Evolutionary conservation across 2,329 filamentous ascomycete genomes (phyloP).

Genomic region (Rutstroemia sp.): DNA sequence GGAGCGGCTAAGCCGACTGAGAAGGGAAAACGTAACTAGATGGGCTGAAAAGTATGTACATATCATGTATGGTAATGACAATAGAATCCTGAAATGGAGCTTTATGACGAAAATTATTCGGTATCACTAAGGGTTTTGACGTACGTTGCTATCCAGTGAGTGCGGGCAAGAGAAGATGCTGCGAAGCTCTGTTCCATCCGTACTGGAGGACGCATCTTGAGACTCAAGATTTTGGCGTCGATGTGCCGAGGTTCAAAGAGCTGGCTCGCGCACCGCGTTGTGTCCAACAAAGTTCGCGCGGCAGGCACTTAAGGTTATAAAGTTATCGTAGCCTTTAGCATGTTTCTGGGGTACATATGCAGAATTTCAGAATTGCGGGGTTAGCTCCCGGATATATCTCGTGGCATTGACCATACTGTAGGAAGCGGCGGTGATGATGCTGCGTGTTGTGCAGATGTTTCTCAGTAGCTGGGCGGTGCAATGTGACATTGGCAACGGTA

Average conservation of each 20-base stretch:
- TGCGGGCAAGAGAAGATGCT: background rate
- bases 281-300: background rate
- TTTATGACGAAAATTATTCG: background rate
- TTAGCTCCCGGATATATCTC: background rate
- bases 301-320: background rate
- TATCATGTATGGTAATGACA: conserved; percentile 2
- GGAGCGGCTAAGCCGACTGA: conserved; percentile 7
- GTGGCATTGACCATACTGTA: too few relatives aligned
- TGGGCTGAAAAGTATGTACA: background rate
- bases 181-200: too few relatives aligned
- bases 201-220: too few relatives aligned
- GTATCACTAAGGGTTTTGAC: background rate
- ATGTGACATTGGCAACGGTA: too few relatives aligned
- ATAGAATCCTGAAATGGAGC: background rate
- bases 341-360: background rate
- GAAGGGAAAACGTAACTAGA: conserved; percentile 11
- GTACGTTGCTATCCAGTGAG: background rate
- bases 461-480: too few relatives aligned
- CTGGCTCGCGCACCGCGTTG: background rate
- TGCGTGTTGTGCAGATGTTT: background rate
- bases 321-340: background rate
- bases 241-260: background rate
- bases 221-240: background rate
- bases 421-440: too few relatives aligned
- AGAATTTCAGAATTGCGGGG: background rate